A percentile compares a stretch with the other conserved stretches of the same genome.
These are phyloP conservation scores for Cichorium intybus DNA, from an alignment of 140 eudicot species.

Conservation along the genomic window DNA sequence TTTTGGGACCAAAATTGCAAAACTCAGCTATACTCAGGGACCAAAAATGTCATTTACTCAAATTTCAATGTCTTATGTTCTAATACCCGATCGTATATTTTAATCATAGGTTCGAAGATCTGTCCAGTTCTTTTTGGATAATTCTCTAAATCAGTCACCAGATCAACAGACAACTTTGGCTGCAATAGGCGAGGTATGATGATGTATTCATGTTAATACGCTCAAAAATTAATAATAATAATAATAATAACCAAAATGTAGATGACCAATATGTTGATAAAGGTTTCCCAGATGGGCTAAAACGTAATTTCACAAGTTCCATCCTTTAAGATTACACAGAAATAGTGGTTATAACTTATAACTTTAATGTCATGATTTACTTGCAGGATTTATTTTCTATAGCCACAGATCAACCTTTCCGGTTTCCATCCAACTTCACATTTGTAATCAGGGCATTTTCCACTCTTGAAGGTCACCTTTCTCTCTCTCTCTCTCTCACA, in stretches of 20 bases:
- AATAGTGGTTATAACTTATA: no score
- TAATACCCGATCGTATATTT: conserved; percentile 9
- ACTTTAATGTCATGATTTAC: background rate
- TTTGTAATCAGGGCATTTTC: conserved; percentile 94
- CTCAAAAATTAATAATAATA: no score
- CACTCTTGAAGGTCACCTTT: conserved; percentile 84
- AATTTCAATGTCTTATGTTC: conserved; percentile 8
- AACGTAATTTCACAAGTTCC: background rate
- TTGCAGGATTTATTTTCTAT: conserved; percentile 95
- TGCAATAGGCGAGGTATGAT: conserved; percentile 93
- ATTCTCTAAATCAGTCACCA: conserved; percentile 66
- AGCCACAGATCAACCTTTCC: conserved; percentile 94
- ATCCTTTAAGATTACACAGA: background rate
- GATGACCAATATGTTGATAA: no score
- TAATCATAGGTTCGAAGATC: conserved; percentile 84
- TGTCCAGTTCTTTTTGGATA: conserved; percentile 91
- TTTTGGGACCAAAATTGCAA: background rate
- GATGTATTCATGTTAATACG: background rate
- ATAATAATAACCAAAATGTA: no score
- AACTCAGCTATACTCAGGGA: background rate
- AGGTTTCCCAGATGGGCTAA: background rate
- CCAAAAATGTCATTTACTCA: background rate
- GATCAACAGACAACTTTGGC: conserved; percentile 82
- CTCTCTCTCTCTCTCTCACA: conserved; percentile 4
- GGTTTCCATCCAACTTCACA: conserved; percentile 91